Base-by-base conservation (phyloP, 768 basidiomycete species). In the Nidula microcarpa region DNA sequence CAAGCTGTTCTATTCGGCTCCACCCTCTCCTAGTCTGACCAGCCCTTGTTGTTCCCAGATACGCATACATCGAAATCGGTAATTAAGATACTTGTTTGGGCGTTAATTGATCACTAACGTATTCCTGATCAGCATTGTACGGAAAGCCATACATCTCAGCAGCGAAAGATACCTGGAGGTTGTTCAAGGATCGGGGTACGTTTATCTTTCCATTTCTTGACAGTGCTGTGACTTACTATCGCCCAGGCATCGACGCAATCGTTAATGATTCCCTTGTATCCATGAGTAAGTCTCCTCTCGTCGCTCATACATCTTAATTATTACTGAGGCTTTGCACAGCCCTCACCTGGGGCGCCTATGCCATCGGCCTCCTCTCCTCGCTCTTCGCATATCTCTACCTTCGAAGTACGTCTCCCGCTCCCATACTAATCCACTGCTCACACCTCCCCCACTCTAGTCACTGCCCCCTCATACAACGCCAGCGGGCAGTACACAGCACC, bases 1-100 rank as follows among this genome's bases (percentile, higher is more conserved):
- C 82, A 48, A 51, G 68, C 48, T 18, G 33, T 46, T 33, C 16
- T 33, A 32, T 43, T 36, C 33, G 23, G 16, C 9, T 43, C 33
- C 4, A 11, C 11, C 30, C 46, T 32, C 13, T 30, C 35, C 43
- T 37, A 51, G 41, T 49, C 44, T 45, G 33, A 17, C 2, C 4
- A 6, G 18, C 41, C 23, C 23, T 23, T 23, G 23, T 23, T 23
- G 34, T 53, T 37, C 18, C 11, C 33, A 83, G 84, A 77, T 90
- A 91, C 67, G 84, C 86, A 23, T 90, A 87, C 60, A 91, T 92
- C 58, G 88, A 93, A 65, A 92, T 93, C 47, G 84, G 85, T 86
- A 59, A 30, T 52, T 32, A 34, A 23, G 4, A 23, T 23, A 35
- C 34, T 53, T 33, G 17, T 47, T 9, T 45, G 30, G 16, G 10